Conservation (phyloP, 176 grass and related monocot species). For the Avena atlantica region DNA sequence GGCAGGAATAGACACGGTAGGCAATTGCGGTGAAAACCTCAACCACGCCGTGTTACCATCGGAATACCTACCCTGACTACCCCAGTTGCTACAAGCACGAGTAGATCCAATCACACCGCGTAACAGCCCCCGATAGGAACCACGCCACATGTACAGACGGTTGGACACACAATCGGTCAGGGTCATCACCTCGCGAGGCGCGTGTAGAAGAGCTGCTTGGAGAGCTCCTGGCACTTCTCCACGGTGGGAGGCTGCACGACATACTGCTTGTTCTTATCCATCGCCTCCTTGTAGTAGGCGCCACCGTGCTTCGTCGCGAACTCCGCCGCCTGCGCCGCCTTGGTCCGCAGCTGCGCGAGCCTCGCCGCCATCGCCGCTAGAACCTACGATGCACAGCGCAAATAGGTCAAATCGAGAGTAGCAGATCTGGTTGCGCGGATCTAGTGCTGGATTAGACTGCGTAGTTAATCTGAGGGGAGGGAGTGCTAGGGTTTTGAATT, state of each 20-base stretch:
- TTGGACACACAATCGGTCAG: background rate
- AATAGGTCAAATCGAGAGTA: background rate
- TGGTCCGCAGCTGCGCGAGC: constrained; percentile 68
- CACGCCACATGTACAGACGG: background rate
- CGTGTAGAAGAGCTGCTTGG: constrained; percentile 95
- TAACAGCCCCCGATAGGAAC: constrained; percentile 1
- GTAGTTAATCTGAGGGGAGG: background rate
- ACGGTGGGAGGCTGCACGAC: constrained; percentile 81
- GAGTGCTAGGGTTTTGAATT: background rate
- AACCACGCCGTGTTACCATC: background rate
- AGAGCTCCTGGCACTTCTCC: constrained; percentile 89
- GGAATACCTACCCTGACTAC: background rate
- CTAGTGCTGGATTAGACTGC: background rate
- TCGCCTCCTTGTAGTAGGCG: constrained; percentile 72
- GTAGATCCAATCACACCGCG: constrained; percentile 16
- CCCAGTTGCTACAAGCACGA: background rate
- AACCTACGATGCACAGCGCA: constrained; percentile 31
- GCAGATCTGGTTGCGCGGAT: constrained; percentile 49
- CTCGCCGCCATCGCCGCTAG: constrained; percentile 71
- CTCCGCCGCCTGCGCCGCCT: constrained; percentile 69
- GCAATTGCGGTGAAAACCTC: background rate
- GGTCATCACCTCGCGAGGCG: constrained; percentile 77
- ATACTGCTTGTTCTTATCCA: constrained; percentile 95
- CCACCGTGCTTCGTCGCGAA: constrained; percentile 62
- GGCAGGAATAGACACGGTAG: background rate